phyloP scores from a whole-genome alignment of 2,329 filamentous ascomycete genomes.

The Colletotrichum tofieldiae region DNA sequence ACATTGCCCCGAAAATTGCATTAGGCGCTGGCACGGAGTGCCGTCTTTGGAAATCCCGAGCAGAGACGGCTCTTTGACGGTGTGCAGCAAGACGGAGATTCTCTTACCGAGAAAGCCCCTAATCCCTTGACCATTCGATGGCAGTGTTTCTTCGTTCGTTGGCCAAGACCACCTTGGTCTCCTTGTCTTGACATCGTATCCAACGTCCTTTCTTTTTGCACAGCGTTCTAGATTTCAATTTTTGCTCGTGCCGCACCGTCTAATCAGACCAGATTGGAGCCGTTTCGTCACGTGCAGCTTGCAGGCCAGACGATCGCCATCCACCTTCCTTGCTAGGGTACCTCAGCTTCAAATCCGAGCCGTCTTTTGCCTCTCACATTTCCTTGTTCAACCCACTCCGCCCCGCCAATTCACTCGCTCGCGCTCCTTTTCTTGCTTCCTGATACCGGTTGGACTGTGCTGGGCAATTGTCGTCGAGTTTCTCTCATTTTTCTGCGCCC shows the following conservation, averaged over 20 bases:
- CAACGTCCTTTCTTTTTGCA: slow-evolving; percentile 20
- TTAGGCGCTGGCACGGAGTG: slow-evolving; percentile 5
- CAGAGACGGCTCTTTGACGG: background rate
- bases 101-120: slow-evolving; percentile 3
- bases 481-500: background rate
- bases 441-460: background rate
- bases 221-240: background rate
- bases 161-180: background rate
- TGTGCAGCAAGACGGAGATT: background rate
- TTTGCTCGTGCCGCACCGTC: background rate
- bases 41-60: slow-evolving; percentile 25
- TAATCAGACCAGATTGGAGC: background rate
- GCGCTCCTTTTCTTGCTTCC: background rate
- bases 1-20: slow-evolving; percentile 24
- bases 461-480: background rate
- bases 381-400: slow-evolving; percentile 7
- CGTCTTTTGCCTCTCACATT: slow-evolving; percentile 4
- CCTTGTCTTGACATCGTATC: background rate
- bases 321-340: slow-evolving; percentile 39
- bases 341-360: slow-evolving; percentile 16
- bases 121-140: background rate
- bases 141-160: background rate
- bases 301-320: slow-evolving; percentile 27
- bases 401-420: slow-evolving; percentile 22
- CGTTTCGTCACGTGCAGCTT: slow-evolving; percentile 35